Conservation (phyloP, 106 monocot species). For the Posidonia australis region DNA sequence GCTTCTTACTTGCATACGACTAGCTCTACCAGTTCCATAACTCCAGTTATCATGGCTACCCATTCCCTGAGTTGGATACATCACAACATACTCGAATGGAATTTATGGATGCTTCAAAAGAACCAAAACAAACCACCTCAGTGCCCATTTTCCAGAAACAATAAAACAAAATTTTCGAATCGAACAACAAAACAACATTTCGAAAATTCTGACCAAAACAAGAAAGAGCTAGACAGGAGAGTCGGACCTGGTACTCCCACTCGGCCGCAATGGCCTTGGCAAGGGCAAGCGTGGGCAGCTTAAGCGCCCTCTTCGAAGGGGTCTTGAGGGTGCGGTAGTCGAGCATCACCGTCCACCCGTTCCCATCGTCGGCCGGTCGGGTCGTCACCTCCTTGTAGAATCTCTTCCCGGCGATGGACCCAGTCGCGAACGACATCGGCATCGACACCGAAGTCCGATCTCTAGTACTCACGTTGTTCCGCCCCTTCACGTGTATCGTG, state of each 20-base stretch:
- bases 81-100: no score
- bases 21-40: no score
- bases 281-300: conserved; percentile 64
- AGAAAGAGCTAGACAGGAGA: neutral
- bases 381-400: conserved; percentile 86
- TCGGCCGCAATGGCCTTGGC: conserved; percentile 90
- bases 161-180: no score
- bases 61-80: no score
- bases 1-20: no score
- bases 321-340: conserved; percentile 92
- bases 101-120: no score
- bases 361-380: conserved; percentile 70
- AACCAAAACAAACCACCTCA: no score
- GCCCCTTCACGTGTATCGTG: conserved; percentile 43
- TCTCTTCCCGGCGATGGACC: conserved; percentile 85
- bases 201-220: neutral
- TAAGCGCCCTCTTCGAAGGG: conserved; percentile 69
- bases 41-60: no score
- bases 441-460: conserved; percentile 65
- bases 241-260: conserved; percentile 92
- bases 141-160: no score
- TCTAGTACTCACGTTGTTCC: conserved; percentile 21
- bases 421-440: conserved; percentile 88
- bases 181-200: no score
- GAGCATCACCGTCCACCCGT: conserved; percentile 97